Conservation (phyloP, 768 basidiomycete species). For the Amanita pallidorosea region DNA sequence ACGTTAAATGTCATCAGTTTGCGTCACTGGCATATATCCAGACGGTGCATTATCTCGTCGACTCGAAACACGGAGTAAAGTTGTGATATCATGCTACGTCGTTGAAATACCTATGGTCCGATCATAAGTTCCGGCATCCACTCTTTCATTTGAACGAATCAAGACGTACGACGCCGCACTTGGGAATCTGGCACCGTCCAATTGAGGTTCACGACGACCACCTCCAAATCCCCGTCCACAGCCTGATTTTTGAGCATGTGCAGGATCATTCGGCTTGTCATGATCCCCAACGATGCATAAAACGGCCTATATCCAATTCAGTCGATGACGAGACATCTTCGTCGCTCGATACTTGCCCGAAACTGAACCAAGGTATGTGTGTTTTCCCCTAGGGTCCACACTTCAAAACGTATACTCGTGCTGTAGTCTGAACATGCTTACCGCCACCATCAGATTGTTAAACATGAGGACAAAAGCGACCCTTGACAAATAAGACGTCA, state of each 20-base stretch:
- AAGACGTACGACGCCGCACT: background rate
- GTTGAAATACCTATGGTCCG: no score
- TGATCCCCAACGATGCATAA: slow-evolving; percentile 35
- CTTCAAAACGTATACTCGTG: background rate
- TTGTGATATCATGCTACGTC: no score
- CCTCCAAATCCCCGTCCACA: background rate
- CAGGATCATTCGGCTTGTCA: slow-evolving; percentile 34
- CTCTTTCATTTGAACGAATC: background rate
- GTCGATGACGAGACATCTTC: background rate
- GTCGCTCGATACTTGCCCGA: slow-evolving; percentile 15
- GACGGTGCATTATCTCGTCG: no score
- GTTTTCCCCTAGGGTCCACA: slow-evolving; percentile 22
- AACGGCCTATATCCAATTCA: slow-evolving; percentile 23
- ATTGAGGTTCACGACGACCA: background rate
- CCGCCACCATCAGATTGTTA: slow-evolving; percentile 36
- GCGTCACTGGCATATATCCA: no score
- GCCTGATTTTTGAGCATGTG: slow-evolving; percentile 16
- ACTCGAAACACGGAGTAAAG: no score
- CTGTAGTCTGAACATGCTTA: slow-evolving; percentile 7
- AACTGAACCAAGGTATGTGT: slow-evolving; percentile 39
- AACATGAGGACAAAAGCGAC: slow-evolving; percentile 28
- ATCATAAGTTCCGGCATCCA: no score
- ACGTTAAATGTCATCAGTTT: no score
- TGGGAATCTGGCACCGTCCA: background rate
- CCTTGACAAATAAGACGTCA: slow-evolving; percentile 7